Percentiles rank a stretch among this genome's conserved stretches.
Evolutionary conservation across 139 green algal species (phyloP).

Genomic region (Helicosporidium sp.): DNA sequence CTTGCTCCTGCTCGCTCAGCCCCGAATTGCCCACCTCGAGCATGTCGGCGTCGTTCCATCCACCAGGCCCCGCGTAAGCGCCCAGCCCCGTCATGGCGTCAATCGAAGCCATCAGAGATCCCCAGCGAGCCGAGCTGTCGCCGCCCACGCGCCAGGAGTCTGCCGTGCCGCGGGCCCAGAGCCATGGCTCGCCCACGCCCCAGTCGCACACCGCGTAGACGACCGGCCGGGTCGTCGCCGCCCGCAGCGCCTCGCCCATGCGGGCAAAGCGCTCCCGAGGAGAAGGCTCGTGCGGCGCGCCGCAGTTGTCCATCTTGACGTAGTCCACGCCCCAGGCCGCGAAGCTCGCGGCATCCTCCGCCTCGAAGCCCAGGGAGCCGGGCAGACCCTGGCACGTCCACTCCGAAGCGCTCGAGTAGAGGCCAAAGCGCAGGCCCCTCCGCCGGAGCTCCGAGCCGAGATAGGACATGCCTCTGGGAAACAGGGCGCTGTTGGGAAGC

Average conservation of each 20-base stretch:
- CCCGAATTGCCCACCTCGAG: conserved; percentile 33
- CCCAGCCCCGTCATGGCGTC: conserved; percentile 25
- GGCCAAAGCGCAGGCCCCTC: conserved; percentile 38
- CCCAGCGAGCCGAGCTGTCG: conserved; percentile 24
- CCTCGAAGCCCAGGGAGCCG: conserved; percentile 37
- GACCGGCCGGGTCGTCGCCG: conserved; percentile 38
- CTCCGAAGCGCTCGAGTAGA: conserved; percentile 44
- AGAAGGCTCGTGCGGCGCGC: background rate
- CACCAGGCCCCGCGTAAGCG: conserved; percentile 27
- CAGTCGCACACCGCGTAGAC: conserved; percentile 52
- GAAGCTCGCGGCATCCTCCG: conserved; percentile 34
- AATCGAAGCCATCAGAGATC: conserved; percentile 16
- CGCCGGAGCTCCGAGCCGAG: conserved; percentile 30
- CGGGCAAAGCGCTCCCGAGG: conserved; percentile 19
- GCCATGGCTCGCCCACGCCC: conserved; percentile 41
- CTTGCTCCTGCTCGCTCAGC: conserved; percentile 20
- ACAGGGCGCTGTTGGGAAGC: background rate
- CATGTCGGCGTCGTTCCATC: conserved; percentile 53
- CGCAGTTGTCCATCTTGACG: conserved; percentile 54
- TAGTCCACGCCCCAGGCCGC: conserved; percentile 55
- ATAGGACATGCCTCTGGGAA: conserved; percentile 21
- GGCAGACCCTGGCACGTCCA: conserved; percentile 47
- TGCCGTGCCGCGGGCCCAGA: conserved; percentile 30
- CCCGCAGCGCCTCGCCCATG: conserved; percentile 52
- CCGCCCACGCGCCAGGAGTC: conserved; percentile 6